Conservation (phyloP, 192 early-diverging fungal species). For the Jimgerdemannia flammicorona region DNA sequence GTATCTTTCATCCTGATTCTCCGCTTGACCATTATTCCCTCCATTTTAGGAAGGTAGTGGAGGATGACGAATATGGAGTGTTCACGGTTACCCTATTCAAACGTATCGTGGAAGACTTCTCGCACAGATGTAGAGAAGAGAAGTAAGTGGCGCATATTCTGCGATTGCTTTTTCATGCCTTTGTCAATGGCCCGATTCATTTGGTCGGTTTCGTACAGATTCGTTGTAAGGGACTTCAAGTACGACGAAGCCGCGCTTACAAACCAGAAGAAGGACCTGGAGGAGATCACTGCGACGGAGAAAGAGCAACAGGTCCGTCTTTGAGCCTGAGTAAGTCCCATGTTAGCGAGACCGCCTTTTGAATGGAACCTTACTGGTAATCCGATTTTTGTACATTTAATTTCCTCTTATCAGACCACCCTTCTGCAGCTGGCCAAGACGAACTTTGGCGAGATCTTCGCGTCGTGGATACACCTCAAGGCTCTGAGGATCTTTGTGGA, state of each 20-base stretch:
- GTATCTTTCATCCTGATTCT: background rate
- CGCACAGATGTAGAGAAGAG: constrained; percentile 82
- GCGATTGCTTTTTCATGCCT: background rate
- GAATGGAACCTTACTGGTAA: background rate
- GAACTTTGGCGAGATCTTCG: constrained; percentile 92
- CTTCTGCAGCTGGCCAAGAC: constrained; percentile 85
- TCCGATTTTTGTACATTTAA: background rate
- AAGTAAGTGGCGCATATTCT: constrained; percentile 42
- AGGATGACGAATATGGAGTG: constrained; percentile 94
- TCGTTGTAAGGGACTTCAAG: constrained; percentile 93
- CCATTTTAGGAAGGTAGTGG: constrained; percentile 65
- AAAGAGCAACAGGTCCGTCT: constrained; percentile 56
- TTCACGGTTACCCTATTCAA: constrained; percentile 92
- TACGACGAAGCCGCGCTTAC: constrained; percentile 80
- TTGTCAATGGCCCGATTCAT: background rate
- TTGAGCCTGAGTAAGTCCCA: too few species aligned
- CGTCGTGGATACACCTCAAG: constrained; percentile 94
- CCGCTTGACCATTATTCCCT: background rate
- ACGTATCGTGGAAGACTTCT: constrained; percentile 87
- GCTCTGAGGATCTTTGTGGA: constrained; percentile 94
- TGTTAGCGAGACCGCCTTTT: background rate
- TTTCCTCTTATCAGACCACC: constrained; percentile 18
- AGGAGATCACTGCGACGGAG: constrained; percentile 46
- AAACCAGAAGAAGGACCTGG: constrained; percentile 75
- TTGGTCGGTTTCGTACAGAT: constrained; percentile 41